These are phyloP conservation scores for Moricandia arvensis DNA, from an alignment of 345 rosid species.

Conservation along the genomic window DNA sequence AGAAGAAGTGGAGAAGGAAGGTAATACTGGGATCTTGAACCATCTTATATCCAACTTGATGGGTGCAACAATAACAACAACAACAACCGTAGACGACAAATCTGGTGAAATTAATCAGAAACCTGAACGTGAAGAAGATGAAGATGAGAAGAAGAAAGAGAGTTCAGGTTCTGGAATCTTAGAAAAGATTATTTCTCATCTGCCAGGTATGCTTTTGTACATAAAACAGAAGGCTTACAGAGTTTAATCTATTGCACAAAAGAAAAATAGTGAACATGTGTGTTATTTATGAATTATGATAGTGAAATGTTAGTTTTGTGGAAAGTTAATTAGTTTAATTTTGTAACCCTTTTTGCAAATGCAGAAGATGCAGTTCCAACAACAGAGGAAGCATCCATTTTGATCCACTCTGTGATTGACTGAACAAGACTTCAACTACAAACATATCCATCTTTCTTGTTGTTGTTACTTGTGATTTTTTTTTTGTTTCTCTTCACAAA, in stretches of 20 bases:
- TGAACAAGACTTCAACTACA: constrained; percentile 12
- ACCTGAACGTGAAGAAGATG: background rate
- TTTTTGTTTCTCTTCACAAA: background rate
- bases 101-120: constrained; percentile 9
- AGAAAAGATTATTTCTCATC: constrained; percentile 54
- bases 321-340: background rate
- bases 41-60: constrained; percentile 26
- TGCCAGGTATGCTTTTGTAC: constrained; percentile 48
- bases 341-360: background rate
- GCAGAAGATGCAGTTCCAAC: constrained; percentile 65
- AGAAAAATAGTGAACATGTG: background rate
- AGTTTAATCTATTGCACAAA: background rate
- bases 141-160: constrained; percentile 19
- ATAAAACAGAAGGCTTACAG: background rate
- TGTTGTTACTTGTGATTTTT: background rate
- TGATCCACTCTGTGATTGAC: constrained; percentile 60
- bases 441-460: background rate
- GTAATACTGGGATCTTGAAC: constrained; percentile 15
- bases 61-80: background rate
- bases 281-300: too few relatives aligned
- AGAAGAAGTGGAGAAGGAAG: background rate
- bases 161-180: constrained; percentile 44
- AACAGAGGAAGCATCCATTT: constrained; percentile 62
- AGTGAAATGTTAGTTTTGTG: background rate
- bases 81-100: constrained; percentile 21